These are phyloP conservation scores for Beauveria sp. DNA, from an alignment of 2,329 filamentous ascomycete genomes.

Conservation along the genomic window DNA sequence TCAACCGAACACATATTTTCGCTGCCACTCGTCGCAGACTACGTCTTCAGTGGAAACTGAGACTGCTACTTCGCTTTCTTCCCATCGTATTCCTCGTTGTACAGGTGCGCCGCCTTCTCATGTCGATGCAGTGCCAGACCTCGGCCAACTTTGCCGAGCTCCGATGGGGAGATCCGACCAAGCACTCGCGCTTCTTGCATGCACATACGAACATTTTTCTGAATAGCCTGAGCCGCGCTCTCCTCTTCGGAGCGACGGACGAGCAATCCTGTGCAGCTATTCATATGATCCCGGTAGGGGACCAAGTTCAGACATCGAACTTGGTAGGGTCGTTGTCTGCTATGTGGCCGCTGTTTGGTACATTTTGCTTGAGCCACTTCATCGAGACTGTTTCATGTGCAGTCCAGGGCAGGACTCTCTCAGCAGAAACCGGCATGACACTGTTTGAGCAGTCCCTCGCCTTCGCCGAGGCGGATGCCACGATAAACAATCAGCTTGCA, in stretches of 20 bases:
- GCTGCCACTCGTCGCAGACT: constrained; percentile 78
- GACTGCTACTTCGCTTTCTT: constrained; percentile 60
- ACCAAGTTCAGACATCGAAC: constrained; percentile 26
- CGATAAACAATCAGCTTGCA: constrained; percentile 72
- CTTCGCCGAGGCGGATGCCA: constrained; percentile 90
- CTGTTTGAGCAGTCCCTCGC: constrained; percentile 93
- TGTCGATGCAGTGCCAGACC: constrained; percentile 88
- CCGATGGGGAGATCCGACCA: constrained; percentile 61
- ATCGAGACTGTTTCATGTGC: constrained; percentile 83
- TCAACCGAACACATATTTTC: constrained; percentile 91
- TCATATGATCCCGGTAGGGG: constrained; percentile 47
- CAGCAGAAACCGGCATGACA: constrained; percentile 90
- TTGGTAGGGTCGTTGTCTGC: constrained; percentile 71
- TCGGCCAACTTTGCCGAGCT: constrained; percentile 62
- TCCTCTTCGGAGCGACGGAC: constrained; percentile 70
- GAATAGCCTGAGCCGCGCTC: constrained; percentile 60
- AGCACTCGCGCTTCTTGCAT: constrained; percentile 61
- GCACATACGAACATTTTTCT: constrained; percentile 61
- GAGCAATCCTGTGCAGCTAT: constrained; percentile 67
- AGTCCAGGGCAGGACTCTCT: constrained; percentile 70
- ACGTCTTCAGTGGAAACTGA: constrained; percentile 64
- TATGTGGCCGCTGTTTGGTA: constrained; percentile 68
- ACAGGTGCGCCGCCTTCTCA: constrained; percentile 65
- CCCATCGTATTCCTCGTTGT: constrained; percentile 63
- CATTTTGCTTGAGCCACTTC: constrained; percentile 70